phyloP scores from a whole-genome alignment of 2,329 filamentous ascomycete genomes.

The Stachybotrys chartarum region DNA sequence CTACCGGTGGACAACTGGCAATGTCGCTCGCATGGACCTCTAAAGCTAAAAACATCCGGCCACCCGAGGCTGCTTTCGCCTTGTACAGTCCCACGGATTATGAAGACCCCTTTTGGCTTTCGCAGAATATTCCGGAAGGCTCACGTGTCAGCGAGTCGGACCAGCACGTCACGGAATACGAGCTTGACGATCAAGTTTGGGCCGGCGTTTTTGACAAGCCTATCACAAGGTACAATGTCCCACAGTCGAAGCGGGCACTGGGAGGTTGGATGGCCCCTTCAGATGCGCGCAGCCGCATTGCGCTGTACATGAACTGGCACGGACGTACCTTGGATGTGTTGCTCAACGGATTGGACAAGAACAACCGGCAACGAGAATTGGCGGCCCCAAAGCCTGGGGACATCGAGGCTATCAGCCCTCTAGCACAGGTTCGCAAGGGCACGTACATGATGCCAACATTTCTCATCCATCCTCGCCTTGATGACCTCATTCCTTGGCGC shows the following conservation, averaged over 20 bases:
- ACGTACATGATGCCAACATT: conserved; percentile 24
- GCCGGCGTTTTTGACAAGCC: conserved; percentile 17
- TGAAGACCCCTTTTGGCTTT: conserved; percentile 17
- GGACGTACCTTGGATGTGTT: conserved; percentile 28
- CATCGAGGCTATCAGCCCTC: conserved; percentile 17
- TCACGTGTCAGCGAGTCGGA: neutral
- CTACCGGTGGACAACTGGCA: conserved; percentile 37
- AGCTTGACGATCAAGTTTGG: conserved; percentile 9
- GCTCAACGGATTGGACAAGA: conserved; percentile 16
- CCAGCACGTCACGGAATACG: conserved; percentile 9
- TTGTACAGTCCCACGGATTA: conserved; percentile 37
- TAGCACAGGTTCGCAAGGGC: conserved; percentile 20
- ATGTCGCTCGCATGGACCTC: conserved; percentile 33
- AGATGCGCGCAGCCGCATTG: conserved; percentile 28
- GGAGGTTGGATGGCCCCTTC: conserved; percentile 12
- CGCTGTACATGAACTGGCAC: conserved; percentile 35
- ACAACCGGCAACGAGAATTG: neutral
- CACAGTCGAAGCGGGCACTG: neutral
- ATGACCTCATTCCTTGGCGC: conserved; percentile 26
- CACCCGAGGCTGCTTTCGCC: conserved; percentile 33
- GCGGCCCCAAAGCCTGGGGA: conserved; percentile 1
- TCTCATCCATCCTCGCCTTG: conserved; percentile 19
- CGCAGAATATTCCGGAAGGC: conserved; percentile 10
- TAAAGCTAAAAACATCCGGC: conserved; percentile 13
- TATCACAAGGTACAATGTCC: conserved; percentile 8